phyloP scores from a whole-genome alignment of 805 yeast genomes.

The Nakazawaea siamensis region DNA sequence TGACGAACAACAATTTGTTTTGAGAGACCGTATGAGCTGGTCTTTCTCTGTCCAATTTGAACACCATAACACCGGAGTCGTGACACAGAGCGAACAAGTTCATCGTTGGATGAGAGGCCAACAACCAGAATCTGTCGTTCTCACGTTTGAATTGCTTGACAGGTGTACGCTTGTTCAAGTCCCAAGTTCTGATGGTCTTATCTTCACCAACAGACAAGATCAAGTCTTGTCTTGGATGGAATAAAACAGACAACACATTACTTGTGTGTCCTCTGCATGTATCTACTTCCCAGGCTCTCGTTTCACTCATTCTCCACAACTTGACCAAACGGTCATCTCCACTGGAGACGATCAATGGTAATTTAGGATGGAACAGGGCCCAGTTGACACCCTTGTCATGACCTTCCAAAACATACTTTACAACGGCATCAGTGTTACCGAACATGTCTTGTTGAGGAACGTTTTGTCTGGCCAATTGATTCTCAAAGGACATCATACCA shows the following conservation, averaged over 20 bases:
- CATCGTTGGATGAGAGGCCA: constrained; percentile 81
- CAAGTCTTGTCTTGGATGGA: constrained; percentile 90
- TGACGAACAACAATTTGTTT: constrained; percentile 67
- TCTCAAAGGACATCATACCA: constrained; percentile 38
- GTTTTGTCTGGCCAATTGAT: constrained; percentile 49
- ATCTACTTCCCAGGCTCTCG: constrained; percentile 99
- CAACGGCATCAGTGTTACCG: constrained; percentile 90
- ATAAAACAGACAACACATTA: constrained; percentile 79
- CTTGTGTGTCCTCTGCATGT: constrained; percentile 97
- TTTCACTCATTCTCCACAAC: constrained; percentile 95
- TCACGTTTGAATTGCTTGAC: constrained; percentile 93
- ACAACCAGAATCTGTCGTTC: constrained; percentile 89
- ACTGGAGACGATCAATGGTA: constrained; percentile 90
- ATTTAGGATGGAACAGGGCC: constrained; percentile 96
- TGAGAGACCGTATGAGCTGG: constrained; percentile 78
- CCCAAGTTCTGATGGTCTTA: constrained; percentile 95
- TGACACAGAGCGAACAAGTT: constrained; percentile 95
- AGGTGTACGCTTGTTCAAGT: constrained; percentile 84
- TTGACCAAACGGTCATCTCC: constrained; percentile 95
- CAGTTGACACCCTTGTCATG: constrained; percentile 98
- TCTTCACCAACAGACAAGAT: constrained; percentile 94
- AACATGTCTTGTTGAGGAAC: constrained; percentile 86
- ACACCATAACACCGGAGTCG: constrained; percentile 96
- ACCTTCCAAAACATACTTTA: constrained; percentile 93
- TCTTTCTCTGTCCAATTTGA: constrained; percentile 94